Conservation (phyloP, 2,329 filamentous ascomycete species). For the Cordyceps fumosorosea region DNA sequence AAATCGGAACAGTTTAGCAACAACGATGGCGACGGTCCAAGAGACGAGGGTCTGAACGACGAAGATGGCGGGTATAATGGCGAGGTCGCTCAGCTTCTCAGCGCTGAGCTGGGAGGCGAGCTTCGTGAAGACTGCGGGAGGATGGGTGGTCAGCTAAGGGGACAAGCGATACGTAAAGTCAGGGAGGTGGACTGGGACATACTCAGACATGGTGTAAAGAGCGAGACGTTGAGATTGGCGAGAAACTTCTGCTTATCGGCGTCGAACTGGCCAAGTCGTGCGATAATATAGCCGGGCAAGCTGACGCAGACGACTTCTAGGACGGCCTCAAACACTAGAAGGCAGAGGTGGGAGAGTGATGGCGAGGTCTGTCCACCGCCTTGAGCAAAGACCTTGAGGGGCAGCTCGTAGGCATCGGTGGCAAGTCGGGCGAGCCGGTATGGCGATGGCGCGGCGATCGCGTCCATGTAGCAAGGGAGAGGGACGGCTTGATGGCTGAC, state of each 20-base stretch:
- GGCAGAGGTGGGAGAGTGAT: constrained; percentile 59
- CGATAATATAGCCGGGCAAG: constrained; percentile 88
- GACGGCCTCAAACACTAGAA: constrained; percentile 91
- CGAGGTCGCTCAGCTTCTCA: constrained; percentile 81
- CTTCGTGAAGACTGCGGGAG: constrained; percentile 83
- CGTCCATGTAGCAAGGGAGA: constrained; percentile 26
- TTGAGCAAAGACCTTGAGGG: constrained; percentile 33
- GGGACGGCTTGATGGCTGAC: background rate
- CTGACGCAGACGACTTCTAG: constrained; percentile 93
- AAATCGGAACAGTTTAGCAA: constrained; percentile 74
- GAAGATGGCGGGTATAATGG: constrained; percentile 94
- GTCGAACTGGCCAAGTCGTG: constrained; percentile 85
- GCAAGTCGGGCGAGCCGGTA: constrained; percentile 36
- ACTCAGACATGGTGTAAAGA: constrained; percentile 97
- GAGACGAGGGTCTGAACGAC: constrained; percentile 81
- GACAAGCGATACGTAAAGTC: background rate
- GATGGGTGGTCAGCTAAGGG: background rate
- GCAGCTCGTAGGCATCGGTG: constrained; percentile 34
- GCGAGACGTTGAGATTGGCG: constrained; percentile 89
- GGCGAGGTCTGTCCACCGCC: constrained; percentile 51
- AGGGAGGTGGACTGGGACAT: constrained; percentile 29
- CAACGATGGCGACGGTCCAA: constrained; percentile 64
- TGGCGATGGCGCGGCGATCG: constrained; percentile 38
- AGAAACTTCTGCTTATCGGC: constrained; percentile 94
- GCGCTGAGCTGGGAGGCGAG: constrained; percentile 89